Conservation (phyloP, 2,329 filamentous ascomycete genomes). For the Phyllosticta citriasiana region DNA sequence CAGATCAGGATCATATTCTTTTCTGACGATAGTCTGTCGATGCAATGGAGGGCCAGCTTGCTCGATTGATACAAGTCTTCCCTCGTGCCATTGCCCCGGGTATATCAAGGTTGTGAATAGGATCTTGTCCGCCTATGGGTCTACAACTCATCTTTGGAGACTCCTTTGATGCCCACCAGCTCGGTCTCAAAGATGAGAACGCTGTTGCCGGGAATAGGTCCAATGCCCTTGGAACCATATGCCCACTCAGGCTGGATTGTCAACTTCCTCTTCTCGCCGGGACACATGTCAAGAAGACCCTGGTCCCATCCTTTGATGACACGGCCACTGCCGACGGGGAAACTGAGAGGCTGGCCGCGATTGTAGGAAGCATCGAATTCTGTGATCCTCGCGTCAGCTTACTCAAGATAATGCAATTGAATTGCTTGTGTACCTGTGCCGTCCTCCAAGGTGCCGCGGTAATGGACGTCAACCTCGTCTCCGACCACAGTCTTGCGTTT, state of each 20-base stretch:
- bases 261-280: slow-evolving; percentile 80
- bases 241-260: slow-evolving; percentile 81
- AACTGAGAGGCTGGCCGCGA: slow-evolving; percentile 63
- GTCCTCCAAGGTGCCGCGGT: slow-evolving; percentile 43
- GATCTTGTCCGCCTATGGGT: not conserved
- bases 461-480: slow-evolving; percentile 39
- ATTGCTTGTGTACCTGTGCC: slow-evolving; percentile 40
- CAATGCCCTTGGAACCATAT: slow-evolving; percentile 67
- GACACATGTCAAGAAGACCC: slow-evolving; percentile 86
- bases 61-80: too few species aligned
- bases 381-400: not conserved
- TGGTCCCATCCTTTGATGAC: slow-evolving; percentile 96
- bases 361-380: slow-evolving; percentile 75
- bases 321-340: slow-evolving; percentile 67
- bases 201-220: slow-evolving; percentile 67
- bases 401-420: not conserved
- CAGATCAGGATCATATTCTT: too few species aligned
- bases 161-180: slow-evolving; percentile 43
- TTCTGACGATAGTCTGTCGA: too few species aligned
- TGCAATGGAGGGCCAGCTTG: too few species aligned
- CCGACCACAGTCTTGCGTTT: slow-evolving; percentile 35
- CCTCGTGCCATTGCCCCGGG: too few species aligned
- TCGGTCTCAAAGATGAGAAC: slow-evolving; percentile 94
- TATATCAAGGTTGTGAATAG: too few species aligned
- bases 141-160: slow-evolving; percentile 2